Conservation (phyloP, 768 basidiomycete species). For the Mycena kentingensis region DNA sequence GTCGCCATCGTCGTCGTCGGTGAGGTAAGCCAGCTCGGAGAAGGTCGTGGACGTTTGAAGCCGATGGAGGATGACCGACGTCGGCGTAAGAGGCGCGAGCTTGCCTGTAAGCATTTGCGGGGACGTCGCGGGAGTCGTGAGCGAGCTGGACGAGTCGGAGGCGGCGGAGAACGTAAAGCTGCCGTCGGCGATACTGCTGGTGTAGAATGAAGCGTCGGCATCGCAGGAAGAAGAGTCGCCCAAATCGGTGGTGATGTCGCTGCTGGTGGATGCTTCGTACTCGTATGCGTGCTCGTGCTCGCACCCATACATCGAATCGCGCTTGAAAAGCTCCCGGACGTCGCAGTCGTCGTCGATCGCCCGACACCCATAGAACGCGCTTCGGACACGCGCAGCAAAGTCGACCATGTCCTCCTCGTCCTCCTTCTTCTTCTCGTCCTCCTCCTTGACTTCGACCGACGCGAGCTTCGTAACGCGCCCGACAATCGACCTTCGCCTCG, state of each 20-base stretch:
- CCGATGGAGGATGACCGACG: not conserved
- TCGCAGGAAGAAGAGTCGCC: not conserved
- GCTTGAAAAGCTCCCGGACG: slow-evolving; percentile 17
- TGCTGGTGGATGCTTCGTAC: not conserved
- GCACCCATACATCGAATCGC: slow-evolving; percentile 7
- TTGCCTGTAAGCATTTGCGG: not conserved
- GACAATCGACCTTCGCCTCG: not conserved
- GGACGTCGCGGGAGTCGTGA: not conserved
- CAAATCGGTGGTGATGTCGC: not conserved
- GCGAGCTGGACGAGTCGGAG: not conserved
- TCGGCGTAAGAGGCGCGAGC: not conserved
- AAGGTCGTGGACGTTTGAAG: not conserved
- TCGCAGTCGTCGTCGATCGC: slow-evolving; percentile 4
- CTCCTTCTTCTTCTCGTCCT: not conserved
- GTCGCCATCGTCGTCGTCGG: not conserved
- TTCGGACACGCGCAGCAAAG: slow-evolving; percentile 17
- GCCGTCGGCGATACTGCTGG: not conserved
- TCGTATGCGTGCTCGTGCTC: not conserved
- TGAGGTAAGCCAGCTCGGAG: slow-evolving; percentile 14
- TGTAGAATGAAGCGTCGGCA: not conserved
- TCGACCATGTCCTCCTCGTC: slow-evolving; percentile 1
- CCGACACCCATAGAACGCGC: slow-evolving; percentile 15
- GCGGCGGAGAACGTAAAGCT: not conserved
- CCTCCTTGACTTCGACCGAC: too few relatives aligned
- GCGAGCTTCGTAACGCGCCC: not conserved